Conservation (phyloP, 208 protist genomes). For the Acanthamoeba healyi region DNA sequence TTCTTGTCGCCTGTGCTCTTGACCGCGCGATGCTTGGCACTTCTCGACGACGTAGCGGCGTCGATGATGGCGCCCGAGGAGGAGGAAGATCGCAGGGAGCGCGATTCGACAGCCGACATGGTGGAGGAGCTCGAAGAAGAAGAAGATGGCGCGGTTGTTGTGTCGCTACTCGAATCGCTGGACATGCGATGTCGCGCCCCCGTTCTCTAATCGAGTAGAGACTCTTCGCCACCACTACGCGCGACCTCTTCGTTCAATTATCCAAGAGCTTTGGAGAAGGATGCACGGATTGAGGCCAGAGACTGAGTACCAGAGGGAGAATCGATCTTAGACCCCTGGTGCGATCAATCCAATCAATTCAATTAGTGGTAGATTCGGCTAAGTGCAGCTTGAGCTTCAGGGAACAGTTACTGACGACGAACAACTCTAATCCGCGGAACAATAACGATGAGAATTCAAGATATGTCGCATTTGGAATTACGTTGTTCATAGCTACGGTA, state of each 20-base stretch:
- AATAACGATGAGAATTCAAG: no score
- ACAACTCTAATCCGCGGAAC: no score
- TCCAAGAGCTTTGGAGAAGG: no score
- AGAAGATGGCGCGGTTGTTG: background rate
- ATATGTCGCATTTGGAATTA: no score
- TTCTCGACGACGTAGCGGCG: background rate
- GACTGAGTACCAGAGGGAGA: no score
- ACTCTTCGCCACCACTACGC: no score
- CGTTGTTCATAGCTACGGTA: background rate
- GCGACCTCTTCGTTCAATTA: no score
- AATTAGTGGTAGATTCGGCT: constrained; percentile 28
- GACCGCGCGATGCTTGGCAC: background rate
- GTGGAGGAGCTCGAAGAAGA: background rate
- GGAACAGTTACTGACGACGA: no score
- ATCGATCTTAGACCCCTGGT: no score
- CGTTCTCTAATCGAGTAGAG: no score
- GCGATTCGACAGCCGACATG: constrained; percentile 54
- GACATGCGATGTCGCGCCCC: background rate
- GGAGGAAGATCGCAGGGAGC: constrained; percentile 30
- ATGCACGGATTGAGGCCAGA: no score
- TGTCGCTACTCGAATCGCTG: background rate
- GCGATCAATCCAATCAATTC: no score
- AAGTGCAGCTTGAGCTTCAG: background rate
- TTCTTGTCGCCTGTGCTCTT: constrained; percentile 56
- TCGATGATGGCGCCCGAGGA: constrained; percentile 13